Evolutionary conservation across 2,329 filamentous ascomycete species (phyloP).

Genomic region (Cladobotryum protrusum): DNA sequence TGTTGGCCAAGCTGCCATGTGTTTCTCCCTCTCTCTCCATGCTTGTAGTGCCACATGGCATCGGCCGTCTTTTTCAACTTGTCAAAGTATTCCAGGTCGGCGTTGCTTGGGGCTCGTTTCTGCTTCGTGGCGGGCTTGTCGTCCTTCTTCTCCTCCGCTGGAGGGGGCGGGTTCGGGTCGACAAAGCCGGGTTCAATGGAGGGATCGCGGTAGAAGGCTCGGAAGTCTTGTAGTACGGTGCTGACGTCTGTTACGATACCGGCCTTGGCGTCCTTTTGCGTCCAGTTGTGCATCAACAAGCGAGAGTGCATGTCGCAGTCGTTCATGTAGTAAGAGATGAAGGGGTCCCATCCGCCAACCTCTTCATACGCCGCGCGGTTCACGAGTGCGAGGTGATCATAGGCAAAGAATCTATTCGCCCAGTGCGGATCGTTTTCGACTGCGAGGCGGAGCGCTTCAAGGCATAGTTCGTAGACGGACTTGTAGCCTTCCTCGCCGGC

Average conservation of each 20-base stretch:
- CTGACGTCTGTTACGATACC: constrained; percentile 43
- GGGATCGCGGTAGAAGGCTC: constrained; percentile 39
- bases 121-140: constrained; percentile 1
- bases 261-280: constrained; percentile 30
- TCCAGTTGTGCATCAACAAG: constrained; percentile 40
- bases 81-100: constrained; percentile 13
- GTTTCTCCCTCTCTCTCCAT: constrained; percentile 37
- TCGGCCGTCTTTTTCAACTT: constrained; percentile 19
- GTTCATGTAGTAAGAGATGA: constrained; percentile 52
- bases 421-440: constrained; percentile 33
- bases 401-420: constrained; percentile 51
- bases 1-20: constrained; percentile 47
- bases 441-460: constrained; percentile 29
- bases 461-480: constrained; percentile 35
- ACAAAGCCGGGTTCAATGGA: constrained; percentile 28
- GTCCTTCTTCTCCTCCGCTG: constrained; percentile 12
- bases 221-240: constrained; percentile 38
- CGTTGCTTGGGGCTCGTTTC: background rate
- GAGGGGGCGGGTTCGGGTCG: constrained; percentile 31
- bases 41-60: constrained; percentile 38
- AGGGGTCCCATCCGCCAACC: constrained; percentile 50
- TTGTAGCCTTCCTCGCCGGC: constrained; percentile 33
- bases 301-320: constrained; percentile 52
- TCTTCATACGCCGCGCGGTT: constrained; percentile 46
- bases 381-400: constrained; percentile 52